Conservation (phyloP, 2,329 filamentous ascomycete species). For the Monosporascus ibericus region DNA sequence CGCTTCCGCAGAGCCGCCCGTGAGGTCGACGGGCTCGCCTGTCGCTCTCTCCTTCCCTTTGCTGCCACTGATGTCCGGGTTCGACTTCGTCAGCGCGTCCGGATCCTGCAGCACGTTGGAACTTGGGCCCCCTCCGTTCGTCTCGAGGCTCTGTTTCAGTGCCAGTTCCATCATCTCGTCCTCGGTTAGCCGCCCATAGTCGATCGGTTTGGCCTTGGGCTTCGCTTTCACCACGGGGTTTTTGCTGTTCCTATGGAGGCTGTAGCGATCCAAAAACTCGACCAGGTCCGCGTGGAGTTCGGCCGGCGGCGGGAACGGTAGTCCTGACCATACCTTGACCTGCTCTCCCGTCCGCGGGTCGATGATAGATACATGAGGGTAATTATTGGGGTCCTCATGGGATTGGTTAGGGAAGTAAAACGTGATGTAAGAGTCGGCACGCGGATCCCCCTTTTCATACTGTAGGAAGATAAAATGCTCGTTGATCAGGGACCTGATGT, state of each 20-base stretch:
- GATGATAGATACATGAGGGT: constrained; percentile 92
- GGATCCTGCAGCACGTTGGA: constrained; percentile 64
- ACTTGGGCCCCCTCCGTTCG: constrained; percentile 35
- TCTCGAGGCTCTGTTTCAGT: constrained; percentile 76
- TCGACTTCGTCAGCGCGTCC: constrained; percentile 75
- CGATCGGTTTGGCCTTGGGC: constrained; percentile 62
- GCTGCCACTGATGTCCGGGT: constrained; percentile 37
- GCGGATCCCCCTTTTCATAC: constrained; percentile 78
- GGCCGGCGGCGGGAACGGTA: constrained; percentile 64
- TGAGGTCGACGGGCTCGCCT: constrained; percentile 15
- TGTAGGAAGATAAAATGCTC: constrained; percentile 97
- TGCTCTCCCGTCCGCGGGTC: constrained; percentile 95
- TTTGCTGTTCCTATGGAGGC: constrained; percentile 78
- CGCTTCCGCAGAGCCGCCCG: constrained; percentile 14
- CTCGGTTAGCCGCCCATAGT: constrained; percentile 86
- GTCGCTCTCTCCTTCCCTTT: constrained; percentile 49
- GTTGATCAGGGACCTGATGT: constrained; percentile 70
- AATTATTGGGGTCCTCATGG: constrained; percentile 79
- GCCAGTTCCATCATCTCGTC: constrained; percentile 97
- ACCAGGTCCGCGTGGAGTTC: constrained; percentile 90
- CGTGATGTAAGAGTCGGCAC: constrained; percentile 73
- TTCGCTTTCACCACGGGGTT: constrained; percentile 84
- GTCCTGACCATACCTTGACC: constrained; percentile 91
- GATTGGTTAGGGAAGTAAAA: constrained; percentile 74
- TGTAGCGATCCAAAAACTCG: constrained; percentile 97